Base-by-base conservation (phyloP, 345 rosid species). In the Eucalyptus sp. region DNA sequence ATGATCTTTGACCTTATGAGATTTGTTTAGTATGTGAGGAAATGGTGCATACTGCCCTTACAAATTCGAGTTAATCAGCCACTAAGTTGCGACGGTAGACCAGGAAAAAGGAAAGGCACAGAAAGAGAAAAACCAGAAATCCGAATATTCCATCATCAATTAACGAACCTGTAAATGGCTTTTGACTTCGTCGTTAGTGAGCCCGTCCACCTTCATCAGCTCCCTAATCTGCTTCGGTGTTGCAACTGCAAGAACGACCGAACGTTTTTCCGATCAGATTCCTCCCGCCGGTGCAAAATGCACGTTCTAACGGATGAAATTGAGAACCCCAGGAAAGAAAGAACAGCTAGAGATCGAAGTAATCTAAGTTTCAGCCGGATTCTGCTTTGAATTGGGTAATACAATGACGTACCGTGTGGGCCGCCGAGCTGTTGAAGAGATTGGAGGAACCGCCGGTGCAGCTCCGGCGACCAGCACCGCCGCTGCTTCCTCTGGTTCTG, bases 351-450 rank as follows among this genome's bases (percentile, higher is more conserved):
- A 68, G 43, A 33, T 33, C 44, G 6, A 33, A 17, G 44, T 68
- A 41, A 68, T 68, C 29, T n/a, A 58, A 58, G 64, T 33, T 29
- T 15, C 58, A 18, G 49, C 44, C 10, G 43, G 12, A 49, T 33
- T 58, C 11, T 33, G 43, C 24, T 68, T 68, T 33, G 37, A 20
- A 20, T 14, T 52, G 86, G 18, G 66, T 44, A 5, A 81, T 18
- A 18, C 22, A 10, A 41, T 20, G 20, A 87, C 92, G 81, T 60
- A 98, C 99, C 96, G 86, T 95, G 97, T 25, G 99, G 95, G 33
- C 99, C 99, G 41, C 99, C 99, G 4, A 98, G 99, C 81, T 96
- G 97, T 64, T 97, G 97, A 89, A 98, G 99, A 58, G 99, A 95
- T 56, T 94, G 93, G 41, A 97, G 88, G 92, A 98, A 98, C 48